Conservation (phyloP, 768 basidiomycete species). For the Steccherinum ochraceum region DNA sequence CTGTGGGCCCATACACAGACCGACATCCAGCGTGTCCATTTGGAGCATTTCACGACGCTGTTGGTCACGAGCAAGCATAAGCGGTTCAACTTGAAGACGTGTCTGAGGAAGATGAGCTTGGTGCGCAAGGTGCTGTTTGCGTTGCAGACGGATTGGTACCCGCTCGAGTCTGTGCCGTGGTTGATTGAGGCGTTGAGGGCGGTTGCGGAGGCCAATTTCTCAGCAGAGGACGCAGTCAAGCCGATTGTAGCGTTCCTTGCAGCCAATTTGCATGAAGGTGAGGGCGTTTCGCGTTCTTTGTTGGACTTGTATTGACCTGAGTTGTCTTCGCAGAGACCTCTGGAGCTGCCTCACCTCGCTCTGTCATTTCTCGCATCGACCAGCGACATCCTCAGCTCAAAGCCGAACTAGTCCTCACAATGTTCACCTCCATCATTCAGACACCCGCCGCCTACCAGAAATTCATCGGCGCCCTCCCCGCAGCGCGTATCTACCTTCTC, state of each 20-base stretch:
- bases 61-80: conserved; percentile 66
- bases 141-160: conserved; percentile 75
- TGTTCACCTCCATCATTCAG: conserved; percentile 42
- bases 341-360: conserved; percentile 41
- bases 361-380: conserved; percentile 52
- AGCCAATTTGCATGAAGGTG: conserved; percentile 69
- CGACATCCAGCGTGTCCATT: conserved; percentile 73
- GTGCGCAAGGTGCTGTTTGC: conserved; percentile 77
- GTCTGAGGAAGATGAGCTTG: conserved; percentile 47
- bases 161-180: conserved; percentile 38
- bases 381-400: conserved; percentile 43
- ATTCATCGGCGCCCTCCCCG: conserved; percentile 67
- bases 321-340: conserved; percentile 6
- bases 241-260: conserved; percentile 83
- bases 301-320: background rate
- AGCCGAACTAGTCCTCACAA: conserved; percentile 61
- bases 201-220: conserved; percentile 60
- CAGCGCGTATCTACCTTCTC: conserved; percentile 73
- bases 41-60: conserved; percentile 78
- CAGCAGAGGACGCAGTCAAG: conserved; percentile 71
- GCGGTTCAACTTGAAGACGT: conserved; percentile 55
- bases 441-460: conserved; percentile 47
- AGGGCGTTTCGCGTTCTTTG: conserved; percentile 14
- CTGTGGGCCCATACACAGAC: conserved; percentile 72
- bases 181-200: conserved; percentile 57